Evolutionary conservation across 139 green algal species (phyloP).

Genomic region (Chlorella sp.): DNA sequence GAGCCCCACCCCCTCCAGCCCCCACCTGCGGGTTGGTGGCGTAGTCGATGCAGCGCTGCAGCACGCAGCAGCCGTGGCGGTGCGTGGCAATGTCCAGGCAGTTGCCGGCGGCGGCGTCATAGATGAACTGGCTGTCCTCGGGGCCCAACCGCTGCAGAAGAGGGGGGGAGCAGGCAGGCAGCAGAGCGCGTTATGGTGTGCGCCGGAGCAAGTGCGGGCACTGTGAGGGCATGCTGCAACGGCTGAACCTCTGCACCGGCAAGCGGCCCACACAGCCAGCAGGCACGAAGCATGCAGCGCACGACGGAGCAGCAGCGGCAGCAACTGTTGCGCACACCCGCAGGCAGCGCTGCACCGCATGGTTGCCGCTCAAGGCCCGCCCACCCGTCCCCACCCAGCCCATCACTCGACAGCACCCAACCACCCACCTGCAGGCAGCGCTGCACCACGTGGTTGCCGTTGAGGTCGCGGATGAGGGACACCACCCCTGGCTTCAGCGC

Average conservation of each 20-base stretch:
- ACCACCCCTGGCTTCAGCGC: constrained; percentile 90
- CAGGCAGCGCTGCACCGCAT: constrained; percentile 98
- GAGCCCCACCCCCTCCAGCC: too few species aligned
- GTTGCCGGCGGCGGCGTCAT: constrained; percentile 86
- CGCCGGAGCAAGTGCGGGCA: not conserved
- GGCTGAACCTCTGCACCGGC: too few species aligned
- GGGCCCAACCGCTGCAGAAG: constrained; percentile 37
- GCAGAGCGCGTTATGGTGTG: not conserved
- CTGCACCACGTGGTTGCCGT: constrained; percentile 99
- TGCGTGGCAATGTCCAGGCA: constrained; percentile 97
- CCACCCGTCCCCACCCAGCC: constrained; percentile 87
- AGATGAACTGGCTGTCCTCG: constrained; percentile 91
- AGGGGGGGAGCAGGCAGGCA: not conserved
- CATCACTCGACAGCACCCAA: constrained; percentile 86
- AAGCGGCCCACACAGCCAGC: too few species aligned
- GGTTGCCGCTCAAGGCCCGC: constrained; percentile 99
- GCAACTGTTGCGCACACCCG: too few species aligned
- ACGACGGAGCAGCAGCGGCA: too few species aligned
- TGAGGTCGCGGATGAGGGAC: constrained; percentile 96
- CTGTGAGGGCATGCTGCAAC: too few species aligned
- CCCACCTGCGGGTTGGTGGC: constrained; percentile 65
- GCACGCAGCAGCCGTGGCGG: constrained; percentile 98
- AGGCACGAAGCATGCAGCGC: too few species aligned
- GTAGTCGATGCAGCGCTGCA: constrained; percentile 99
- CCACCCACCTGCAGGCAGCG: constrained; percentile 87